A percentile compares a stretch with the other conserved stretches of the same genome.
Conservation (phyloP, 2,329 filamentous ascomycete genomes). For the Cercospora sojina region DNA sequence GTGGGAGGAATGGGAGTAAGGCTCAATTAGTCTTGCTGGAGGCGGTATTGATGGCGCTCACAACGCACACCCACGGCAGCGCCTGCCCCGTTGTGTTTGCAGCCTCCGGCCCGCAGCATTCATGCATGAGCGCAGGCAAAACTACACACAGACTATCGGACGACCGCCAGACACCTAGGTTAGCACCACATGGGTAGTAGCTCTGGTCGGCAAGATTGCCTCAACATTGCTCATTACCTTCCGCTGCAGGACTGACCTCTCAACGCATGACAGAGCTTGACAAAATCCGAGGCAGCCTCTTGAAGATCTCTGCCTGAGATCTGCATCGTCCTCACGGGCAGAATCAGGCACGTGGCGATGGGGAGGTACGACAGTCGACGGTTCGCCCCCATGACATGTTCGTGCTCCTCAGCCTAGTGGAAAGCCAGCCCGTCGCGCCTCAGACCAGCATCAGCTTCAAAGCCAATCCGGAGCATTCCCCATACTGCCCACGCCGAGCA, state of each 20-base stretch:
- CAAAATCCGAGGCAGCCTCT: neutral
- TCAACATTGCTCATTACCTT: neutral
- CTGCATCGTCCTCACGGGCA: neutral
- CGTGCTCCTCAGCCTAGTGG: neutral
- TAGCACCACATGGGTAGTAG: neutral
- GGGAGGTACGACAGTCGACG: neutral
- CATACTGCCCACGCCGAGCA: slow-evolving; percentile 7
- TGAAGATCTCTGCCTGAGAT: neutral
- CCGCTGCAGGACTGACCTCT: neutral
- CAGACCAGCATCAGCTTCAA: neutral
- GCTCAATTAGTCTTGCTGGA: neutral
- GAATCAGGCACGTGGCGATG: neutral
- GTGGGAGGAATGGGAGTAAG: neutral
- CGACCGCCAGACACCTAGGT: neutral
- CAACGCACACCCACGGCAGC: neutral
- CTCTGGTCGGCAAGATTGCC: neutral
- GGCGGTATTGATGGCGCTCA: neutral
- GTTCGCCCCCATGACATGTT: neutral
- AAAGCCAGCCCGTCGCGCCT: neutral
- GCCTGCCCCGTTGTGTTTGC: neutral
- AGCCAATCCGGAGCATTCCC: neutral
- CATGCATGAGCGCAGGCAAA: neutral
- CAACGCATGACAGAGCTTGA: neutral
- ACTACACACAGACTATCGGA: neutral
- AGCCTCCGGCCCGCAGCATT: neutral